These are phyloP conservation scores for Panaeolus cyanescens DNA, from an alignment of 768 basidiomycete genomes.

Conservation along the genomic window DNA sequence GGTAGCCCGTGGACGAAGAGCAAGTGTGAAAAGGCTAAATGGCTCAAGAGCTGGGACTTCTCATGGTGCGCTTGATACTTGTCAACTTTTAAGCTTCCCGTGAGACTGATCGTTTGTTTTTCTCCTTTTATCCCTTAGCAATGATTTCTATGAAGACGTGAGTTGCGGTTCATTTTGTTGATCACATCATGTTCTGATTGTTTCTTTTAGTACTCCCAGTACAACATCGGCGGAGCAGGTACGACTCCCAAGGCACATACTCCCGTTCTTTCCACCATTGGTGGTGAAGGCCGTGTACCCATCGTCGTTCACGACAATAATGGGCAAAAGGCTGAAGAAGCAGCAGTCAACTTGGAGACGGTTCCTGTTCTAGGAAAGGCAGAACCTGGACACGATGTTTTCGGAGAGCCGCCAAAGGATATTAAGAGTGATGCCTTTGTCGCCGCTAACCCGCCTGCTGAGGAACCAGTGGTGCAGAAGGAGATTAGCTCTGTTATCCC, in stretches of 20 bases:
- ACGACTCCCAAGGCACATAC: constrained; percentile 38
- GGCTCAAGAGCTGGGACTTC: constrained; percentile 97
- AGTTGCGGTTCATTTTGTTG: constrained; percentile 23
- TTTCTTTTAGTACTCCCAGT: constrained; percentile 55
- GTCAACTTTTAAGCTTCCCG: not conserved
- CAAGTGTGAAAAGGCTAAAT: constrained; percentile 75
- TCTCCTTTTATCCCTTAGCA: constrained; percentile 35
- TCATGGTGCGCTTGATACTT: constrained; percentile 57
- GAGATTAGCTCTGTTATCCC: constrained; percentile 20
- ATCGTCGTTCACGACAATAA: constrained; percentile 53
- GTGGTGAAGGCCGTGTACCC: constrained; percentile 56
- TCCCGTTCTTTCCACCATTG: constrained; percentile 46
- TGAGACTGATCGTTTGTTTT: constrained; percentile 4
- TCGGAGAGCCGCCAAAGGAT: constrained; percentile 50
- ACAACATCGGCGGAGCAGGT: constrained; percentile 36
- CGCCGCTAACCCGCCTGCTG: constrained; percentile 11
- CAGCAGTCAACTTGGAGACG: constrained; percentile 29
- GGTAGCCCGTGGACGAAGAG: constrained; percentile 85
- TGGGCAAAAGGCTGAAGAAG: constrained; percentile 12
- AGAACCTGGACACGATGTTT: constrained; percentile 78
- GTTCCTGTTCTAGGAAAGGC: constrained; percentile 49
- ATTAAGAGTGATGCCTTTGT: constrained; percentile 43
- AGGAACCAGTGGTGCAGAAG: constrained; percentile 16
- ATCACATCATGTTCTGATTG: constrained; percentile 1
- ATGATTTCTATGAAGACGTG: constrained; percentile 71